Base-by-base conservation (phyloP, 805 yeast genomes). In the Wickerhamiella sorbophila region DNA sequence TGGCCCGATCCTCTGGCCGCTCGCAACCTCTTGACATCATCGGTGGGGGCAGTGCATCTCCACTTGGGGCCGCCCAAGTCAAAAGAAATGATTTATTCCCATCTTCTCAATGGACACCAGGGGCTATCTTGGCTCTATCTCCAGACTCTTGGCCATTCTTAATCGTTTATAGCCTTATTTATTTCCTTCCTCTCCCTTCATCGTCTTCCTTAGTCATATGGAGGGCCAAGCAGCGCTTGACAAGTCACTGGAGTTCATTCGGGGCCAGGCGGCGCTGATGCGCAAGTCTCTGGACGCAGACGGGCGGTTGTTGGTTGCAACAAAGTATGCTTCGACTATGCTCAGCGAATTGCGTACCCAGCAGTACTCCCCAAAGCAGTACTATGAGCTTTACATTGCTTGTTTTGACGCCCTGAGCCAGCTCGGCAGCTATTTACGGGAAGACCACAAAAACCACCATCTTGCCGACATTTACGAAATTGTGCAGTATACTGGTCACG, bases 401-500 rank as follows among this genome's bases (percentile, higher is more conserved):
- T 78, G 81, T 2, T 87, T 77, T 53, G 97, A 91, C 60, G 79
- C 93, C 0, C 64, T 91, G 56, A 79, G 79, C 31, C 61, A 70
- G 33, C 65, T 91, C 31, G 72, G 86, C 1, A 62, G 65, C 5
- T 81, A 76, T 53, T 63, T 91, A 46, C 68, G 71, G 42, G 81
- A 74, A 22, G 72, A 72, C 43, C 87, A 84, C 54, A 75, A 78
- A 10, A 69, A 71, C 41, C 75, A 75, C 52, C 84, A 80, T 55
- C 63, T 91, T 41, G 83, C 94, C 0, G 97, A 91, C 57, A 68
- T 91, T 41, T 91, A 91, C 57, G 97, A 88, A 53, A 67, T 87
- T 57, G 96, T 88, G 4, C 97, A 91, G 60, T 91, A 91, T 56
- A 85, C 94, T 1, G 66, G 96, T 1, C 88, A 85, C 57, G 82